These are phyloP conservation scores for Xylariaceae sp. DNA, from an alignment of 2,329 filamentous ascomycete genomes.

Conservation along the genomic window DNA sequence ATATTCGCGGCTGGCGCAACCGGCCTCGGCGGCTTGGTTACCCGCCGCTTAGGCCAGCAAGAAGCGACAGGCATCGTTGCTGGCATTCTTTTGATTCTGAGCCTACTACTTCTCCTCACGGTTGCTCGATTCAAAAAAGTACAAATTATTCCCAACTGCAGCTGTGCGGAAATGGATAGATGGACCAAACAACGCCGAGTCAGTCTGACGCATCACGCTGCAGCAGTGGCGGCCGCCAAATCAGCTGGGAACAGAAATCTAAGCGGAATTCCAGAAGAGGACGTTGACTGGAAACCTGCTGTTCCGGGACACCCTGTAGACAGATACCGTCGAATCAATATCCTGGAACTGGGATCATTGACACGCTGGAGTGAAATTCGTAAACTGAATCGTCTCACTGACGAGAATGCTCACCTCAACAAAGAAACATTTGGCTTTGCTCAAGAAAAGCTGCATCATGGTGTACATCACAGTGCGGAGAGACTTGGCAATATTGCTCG, in stretches of 20 bases:
- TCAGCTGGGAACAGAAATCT: slow-evolving; percentile 25
- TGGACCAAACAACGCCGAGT: slow-evolving; percentile 47
- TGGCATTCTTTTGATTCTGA: slow-evolving; percentile 61
- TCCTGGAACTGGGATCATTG: slow-evolving; percentile 65
- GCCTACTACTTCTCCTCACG: slow-evolving; percentile 57
- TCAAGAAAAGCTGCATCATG: slow-evolving; percentile 28
- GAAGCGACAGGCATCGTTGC: slow-evolving; percentile 66
- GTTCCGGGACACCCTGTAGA: slow-evolving; percentile 69
- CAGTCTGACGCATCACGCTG: slow-evolving; percentile 43
- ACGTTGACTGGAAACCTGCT: slow-evolving; percentile 62
- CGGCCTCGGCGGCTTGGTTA: slow-evolving; percentile 63
- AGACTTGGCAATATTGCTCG: slow-evolving; percentile 29
- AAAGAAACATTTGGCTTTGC: slow-evolving; percentile 32
- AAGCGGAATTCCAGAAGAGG: slow-evolving; percentile 44
- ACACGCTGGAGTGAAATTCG: slow-evolving; percentile 72
- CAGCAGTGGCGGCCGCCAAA: slow-evolving; percentile 33
- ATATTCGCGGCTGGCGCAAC: slow-evolving; percentile 65
- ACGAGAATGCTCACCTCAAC: slow-evolving; percentile 37
- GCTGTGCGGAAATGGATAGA: slow-evolving; percentile 50
- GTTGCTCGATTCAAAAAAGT: slow-evolving; percentile 63
- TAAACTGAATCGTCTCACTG: slow-evolving; percentile 54
- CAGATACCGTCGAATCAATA: slow-evolving; percentile 64
- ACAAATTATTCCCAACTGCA: slow-evolving; percentile 64
- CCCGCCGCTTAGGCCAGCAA: slow-evolving; percentile 62
- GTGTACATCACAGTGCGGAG: slow-evolving; percentile 28